Evolutionary conservation across 78 protist genomes (phyloP).

Genomic region (Capsaspora owczarzaki): DNA sequence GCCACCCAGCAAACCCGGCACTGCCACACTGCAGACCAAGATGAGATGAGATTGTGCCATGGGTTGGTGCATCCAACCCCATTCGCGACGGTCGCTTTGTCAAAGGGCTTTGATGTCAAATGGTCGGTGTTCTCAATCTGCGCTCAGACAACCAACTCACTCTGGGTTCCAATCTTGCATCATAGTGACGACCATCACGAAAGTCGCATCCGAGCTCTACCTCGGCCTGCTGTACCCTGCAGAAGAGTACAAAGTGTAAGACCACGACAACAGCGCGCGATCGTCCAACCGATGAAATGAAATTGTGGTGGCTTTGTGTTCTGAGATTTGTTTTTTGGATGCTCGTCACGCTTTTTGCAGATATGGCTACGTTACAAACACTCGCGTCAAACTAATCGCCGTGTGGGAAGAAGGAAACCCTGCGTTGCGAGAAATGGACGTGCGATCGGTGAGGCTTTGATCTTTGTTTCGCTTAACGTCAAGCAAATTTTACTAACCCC

Average conservation of each 20-base stretch:
- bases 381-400: constrained; percentile 3
- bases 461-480: background rate
- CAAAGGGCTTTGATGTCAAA: background rate
- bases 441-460: background rate
- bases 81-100: too few species aligned
- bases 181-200: too few species aligned
- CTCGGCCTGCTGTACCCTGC: constrained; percentile 11
- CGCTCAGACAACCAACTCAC: background rate
- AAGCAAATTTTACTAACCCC: background rate
- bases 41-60: background rate
- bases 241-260: constrained; percentile 5
- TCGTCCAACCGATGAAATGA: too few species aligned
- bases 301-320: background rate
- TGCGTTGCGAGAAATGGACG: background rate
- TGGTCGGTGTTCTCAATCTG: background rate
- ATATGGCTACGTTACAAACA: constrained; percentile 15
- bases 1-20: too few species aligned
- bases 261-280: too few species aligned
- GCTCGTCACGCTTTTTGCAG: background rate
- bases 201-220: background rate
- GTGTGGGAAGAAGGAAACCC: background rate
- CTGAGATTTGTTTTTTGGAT: background rate
- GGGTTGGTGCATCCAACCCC: background rate
- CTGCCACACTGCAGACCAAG: too few species aligned
- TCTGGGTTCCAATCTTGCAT: background rate